Conservation (phyloP, 2,329 filamentous ascomycete genomes). For the Cercospora janseana region DNA sequence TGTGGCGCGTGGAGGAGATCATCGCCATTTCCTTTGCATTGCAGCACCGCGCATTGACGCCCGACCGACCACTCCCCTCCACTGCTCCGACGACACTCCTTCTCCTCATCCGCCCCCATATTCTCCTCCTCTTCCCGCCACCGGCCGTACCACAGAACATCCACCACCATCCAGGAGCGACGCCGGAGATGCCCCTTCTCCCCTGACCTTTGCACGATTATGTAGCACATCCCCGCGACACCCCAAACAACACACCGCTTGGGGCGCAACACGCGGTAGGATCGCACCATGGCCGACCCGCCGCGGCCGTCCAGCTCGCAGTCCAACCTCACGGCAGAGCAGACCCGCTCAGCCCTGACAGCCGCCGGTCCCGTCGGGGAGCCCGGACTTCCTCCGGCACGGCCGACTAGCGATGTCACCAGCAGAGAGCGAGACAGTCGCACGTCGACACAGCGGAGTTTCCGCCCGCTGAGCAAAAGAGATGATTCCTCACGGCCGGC, state of each 20-base stretch:
- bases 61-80: background rate
- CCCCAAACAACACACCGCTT: conserved; percentile 3
- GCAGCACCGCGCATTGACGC: conserved; percentile 4
- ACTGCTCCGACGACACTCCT: background rate
- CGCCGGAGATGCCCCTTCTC: conserved; percentile 3
- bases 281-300: conserved; percentile 5
- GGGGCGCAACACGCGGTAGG: conserved; percentile 1
- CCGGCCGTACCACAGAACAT: too few species aligned
- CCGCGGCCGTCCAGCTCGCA: conserved; percentile 13
- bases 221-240: conserved; percentile 9
- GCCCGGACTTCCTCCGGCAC: conserved; percentile 48
- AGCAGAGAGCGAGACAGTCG: conserved; percentile 11
- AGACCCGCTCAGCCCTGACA: conserved; percentile 29
- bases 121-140: too few species aligned
- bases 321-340: conserved; percentile 28
- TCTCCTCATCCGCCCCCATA: background rate
- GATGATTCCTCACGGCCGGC: conserved; percentile 49
- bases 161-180: too few species aligned
- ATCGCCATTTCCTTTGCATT: background rate
- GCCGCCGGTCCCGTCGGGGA: conserved; percentile 50
- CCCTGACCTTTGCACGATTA: conserved; percentile 6
- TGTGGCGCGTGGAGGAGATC: background rate
- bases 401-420: conserved; percentile 36
- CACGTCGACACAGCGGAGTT: conserved; percentile 17
- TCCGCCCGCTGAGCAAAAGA: conserved; percentile 12